Base-by-base conservation (phyloP, 2,329 filamentous ascomycete genomes). In the Triangularia setosa region DNA sequence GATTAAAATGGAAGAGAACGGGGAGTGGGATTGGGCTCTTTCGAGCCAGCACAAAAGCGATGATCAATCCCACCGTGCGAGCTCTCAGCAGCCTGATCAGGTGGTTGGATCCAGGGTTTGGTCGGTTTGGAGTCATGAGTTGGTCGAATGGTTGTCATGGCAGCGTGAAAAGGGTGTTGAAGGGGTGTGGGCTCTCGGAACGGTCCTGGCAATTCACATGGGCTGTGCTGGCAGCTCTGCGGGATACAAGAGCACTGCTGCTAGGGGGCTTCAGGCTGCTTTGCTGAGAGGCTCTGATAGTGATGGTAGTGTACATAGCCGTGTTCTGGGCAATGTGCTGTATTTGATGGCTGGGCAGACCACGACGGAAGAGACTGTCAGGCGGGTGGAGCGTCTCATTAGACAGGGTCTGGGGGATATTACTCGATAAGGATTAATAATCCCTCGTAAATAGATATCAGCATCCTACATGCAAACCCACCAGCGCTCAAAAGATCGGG, bases 101-200 rank as follows among this genome's bases (percentile, higher is more conserved):
- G 7, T 21, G n/a, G 56, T 40, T 2, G n/a, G 11, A 14, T 24
- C 33, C 9, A 24, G 7, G 16, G 58, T 63, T 40, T 69, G 69
- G 70, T 69, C 62, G 14, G 67, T 71, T 64, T 95, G 91, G 91
- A 85, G 87, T 0, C 80, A 80, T 1, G 73, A 77, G 0, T 84
- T 93, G 27, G 78, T 93, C 1, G 75, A 78, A 1, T 74, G 78
- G 12, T 71, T 93, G 1, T 93, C 90, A 4, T 77, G 70, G 16
- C 71, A 81, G 21, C 79, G 77, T 28, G 48, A 21, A 5, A 61
- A 55, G 0, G 75, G 79, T 0, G 85, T 95, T 0, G 80, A 85
- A 2, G 85, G 88, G 7, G 85, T 90, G 0, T 90, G 91, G 78
- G 89, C 91, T 0, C 77, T 95, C 1, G 92, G 92, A 0, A 90